These are phyloP conservation scores for Pulveroboletus sp. DNA, from an alignment of 768 basidiomycete genomes.

Conservation along the genomic window DNA sequence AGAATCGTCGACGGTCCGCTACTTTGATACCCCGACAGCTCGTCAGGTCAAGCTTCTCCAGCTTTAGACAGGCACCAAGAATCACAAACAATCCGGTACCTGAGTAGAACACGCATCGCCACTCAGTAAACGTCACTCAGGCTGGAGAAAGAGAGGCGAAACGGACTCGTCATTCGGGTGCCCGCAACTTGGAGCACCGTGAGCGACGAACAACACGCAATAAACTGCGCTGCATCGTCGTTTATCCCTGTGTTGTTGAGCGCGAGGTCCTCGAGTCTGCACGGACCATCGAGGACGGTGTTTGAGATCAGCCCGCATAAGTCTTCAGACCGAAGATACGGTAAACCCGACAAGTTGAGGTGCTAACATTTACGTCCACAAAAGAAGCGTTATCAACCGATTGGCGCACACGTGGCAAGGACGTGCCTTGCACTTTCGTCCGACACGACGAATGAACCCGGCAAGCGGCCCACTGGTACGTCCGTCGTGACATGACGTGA, in stretches of 20 bases:
- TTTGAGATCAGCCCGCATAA: slow-evolving; percentile 45
- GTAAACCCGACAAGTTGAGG: slow-evolving; percentile 57
- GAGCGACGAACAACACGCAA: slow-evolving; percentile 51
- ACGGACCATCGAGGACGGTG: slow-evolving; percentile 14
- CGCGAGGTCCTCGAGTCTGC: slow-evolving; percentile 46
- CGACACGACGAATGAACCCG: slow-evolving; percentile 49
- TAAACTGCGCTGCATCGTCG: slow-evolving; percentile 51
- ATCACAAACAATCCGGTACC: slow-evolving; percentile 54
- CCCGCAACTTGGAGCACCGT: slow-evolving; percentile 49
- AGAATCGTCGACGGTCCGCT: slow-evolving; percentile 60
- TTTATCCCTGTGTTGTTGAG: slow-evolving; percentile 63
- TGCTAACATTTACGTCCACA: slow-evolving; percentile 33
- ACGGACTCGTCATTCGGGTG: slow-evolving; percentile 60
- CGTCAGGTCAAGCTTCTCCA: slow-evolving; percentile 60
- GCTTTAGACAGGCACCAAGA: slow-evolving; percentile 52
- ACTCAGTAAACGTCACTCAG: not conserved
- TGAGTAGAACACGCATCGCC: slow-evolving; percentile 22
- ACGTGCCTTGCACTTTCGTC: slow-evolving; percentile 56
- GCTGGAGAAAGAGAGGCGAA: not conserved
- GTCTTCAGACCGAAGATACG: slow-evolving; percentile 48
- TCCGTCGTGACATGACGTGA: slow-evolving; percentile 25
- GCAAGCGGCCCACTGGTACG: slow-evolving; percentile 39
- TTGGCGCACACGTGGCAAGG: too few species aligned
- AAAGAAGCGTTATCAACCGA: not conserved
- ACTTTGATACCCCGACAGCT: slow-evolving; percentile 64